Evolutionary conservation across 768 basidiomycete species (phyloP).

Genomic region (Mycena epipterygia): DNA sequence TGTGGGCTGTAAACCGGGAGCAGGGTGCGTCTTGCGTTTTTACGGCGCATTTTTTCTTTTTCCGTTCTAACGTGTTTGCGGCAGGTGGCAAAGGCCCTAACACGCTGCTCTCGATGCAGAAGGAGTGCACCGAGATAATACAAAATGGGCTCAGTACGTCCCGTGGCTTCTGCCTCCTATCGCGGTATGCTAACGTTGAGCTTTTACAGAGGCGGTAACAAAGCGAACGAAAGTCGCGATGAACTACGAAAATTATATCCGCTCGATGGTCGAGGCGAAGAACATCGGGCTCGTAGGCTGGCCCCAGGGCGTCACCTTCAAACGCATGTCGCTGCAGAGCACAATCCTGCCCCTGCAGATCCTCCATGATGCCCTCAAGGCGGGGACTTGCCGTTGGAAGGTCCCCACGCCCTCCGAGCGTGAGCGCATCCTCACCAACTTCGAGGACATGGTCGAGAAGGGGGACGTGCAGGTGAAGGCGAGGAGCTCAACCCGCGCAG

Average conservation of each 20-base stretch:
- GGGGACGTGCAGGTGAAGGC: neutral
- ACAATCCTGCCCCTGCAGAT: neutral
- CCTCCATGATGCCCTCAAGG: constrained; percentile 4
- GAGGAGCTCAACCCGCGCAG: neutral
- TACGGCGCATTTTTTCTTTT: neutral
- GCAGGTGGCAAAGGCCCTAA: neutral
- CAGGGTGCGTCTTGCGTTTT: neutral
- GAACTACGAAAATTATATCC: neutral
- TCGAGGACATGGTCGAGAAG: constrained; percentile 1
- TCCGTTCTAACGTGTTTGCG: neutral
- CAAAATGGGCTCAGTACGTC: neutral
- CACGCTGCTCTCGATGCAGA: neutral
- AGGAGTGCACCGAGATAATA: neutral
- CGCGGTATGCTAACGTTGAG: neutral
- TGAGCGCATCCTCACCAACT: neutral
- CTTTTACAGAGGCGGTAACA: neutral
- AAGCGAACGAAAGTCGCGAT: constrained; percentile 7
- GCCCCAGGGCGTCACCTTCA: constrained; percentile 3
- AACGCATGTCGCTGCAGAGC: constrained; percentile 7
- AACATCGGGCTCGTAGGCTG: constrained; percentile 2
- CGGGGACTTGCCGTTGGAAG: constrained; percentile 8
- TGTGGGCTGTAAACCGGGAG: neutral
- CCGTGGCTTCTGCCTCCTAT: neutral
- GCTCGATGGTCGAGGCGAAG: neutral
- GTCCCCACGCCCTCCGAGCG: neutral